Evolutionary conservation across 768 basidiomycete species (phyloP), one percentile per base, ranked within the genome.

Genomic region (Symmetrospora coprosmae): DNA sequence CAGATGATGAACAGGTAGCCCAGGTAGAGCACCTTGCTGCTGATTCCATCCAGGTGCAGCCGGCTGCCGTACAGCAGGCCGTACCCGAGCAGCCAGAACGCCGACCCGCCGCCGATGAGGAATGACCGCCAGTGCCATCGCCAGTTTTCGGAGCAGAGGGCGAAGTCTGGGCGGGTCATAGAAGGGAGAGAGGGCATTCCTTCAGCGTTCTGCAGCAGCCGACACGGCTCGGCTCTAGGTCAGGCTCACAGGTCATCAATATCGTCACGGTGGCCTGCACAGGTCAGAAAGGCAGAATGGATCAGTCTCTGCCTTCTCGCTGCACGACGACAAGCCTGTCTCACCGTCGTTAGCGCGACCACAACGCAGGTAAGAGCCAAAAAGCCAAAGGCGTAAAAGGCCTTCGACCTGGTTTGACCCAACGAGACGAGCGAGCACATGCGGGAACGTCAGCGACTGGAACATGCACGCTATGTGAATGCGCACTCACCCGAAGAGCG

Each of bases 81-180:
- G 69, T 94, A 97, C 11, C 79, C 78, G 50, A 91, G 73, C 25
- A 96, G 74, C 91, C 91, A 97, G 72, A 91, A 81, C 2, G 89
- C 84, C 63, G 85, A 87, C 23, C 90, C 88, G 8, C 89, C 92
- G 34, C 92, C 92, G 30, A 82, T 84, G 63, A 91, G 67, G 78
- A 97, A 94, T 4, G 87, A 80, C 43, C 88, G 81, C 92, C 92
- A 97, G 61, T 97, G 91, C 91, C 91, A 97, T 84, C 87, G 77
- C 71, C 94, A 96, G 68, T 97, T 90, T 72, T 96, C 92, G 5
- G 88, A 85, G 64, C 91, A 96, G 16, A 97, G 78, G 50, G 81
- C 77, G 74, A 96, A 94, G 74, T 97, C 90, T 3, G 83, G 83
- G n/a, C n/a, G n/a, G n/a, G n/a, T n/a, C n/a, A n/a, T n/a, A n/a